Percentiles rank a stretch among this genome's conserved stretches.
phyloP scores from a whole-genome alignment of 2,329 filamentous ascomycete species.

The Chaetomium sp. region DNA sequence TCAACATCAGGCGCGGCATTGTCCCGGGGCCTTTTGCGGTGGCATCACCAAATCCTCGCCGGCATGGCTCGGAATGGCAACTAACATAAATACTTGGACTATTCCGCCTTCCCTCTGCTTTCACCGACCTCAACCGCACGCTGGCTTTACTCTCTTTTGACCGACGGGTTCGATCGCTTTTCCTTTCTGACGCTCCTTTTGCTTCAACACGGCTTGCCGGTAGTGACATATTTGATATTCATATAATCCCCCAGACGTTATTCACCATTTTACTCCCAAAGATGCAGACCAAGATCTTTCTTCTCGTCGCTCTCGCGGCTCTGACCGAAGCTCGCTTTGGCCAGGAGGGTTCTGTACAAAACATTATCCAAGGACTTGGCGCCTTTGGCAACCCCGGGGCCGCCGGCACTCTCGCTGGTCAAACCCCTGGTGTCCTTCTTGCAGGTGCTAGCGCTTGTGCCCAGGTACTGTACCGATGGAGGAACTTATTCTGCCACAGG shows the following conservation, averaged over 20 bases:
- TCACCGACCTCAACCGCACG: not conserved
- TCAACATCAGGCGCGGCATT: conserved; percentile 9
- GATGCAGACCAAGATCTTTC: conserved; percentile 39
- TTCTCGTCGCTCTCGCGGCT: conserved; percentile 38
- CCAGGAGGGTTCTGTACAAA: conserved; percentile 55
- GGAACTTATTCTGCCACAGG: not conserved
- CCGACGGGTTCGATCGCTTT: conserved; percentile 20
- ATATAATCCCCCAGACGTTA: conserved; percentile 14
- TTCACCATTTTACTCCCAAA: conserved; percentile 21
- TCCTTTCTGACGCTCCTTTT: conserved; percentile 8
- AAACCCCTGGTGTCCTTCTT: conserved; percentile 55
- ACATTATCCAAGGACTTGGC: conserved; percentile 46
- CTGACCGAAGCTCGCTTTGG: conserved; percentile 52
- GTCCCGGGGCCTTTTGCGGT: conserved; percentile 11
- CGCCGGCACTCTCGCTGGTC: conserved; percentile 57
- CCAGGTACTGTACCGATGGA: conserved; percentile 37
- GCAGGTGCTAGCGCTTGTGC: conserved; percentile 60
- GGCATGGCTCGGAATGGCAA: not conserved
- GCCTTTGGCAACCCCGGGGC: conserved; percentile 52
- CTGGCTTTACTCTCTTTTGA: conserved; percentile 9
- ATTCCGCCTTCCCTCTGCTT: not conserved
- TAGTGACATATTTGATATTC: conserved; percentile 15
- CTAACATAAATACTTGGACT: not conserved
- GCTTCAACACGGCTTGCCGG: conserved; percentile 14
- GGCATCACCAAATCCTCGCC: not conserved